Conservation (phyloP, 768 basidiomycete genomes). For the Pulveroboletus sp. region DNA sequence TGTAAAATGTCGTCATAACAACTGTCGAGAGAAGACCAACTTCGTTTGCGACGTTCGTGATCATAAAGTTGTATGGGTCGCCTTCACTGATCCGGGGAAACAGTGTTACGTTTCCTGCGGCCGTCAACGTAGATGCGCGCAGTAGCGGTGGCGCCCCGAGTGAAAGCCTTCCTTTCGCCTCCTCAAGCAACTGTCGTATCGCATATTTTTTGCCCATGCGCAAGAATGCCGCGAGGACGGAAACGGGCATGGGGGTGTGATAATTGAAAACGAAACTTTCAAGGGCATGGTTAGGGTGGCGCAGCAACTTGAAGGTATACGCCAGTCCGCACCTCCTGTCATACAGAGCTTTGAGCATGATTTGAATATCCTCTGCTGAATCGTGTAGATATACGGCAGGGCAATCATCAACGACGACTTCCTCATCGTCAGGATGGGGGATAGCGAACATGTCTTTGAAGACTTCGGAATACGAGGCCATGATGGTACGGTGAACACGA, state of each 20-base stretch:
- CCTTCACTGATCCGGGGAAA: constrained; percentile 6
- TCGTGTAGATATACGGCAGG: too few species aligned
- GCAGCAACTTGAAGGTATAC: not conserved
- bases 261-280: constrained; percentile 7
- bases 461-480: too few species aligned
- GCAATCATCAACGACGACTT: too few species aligned
- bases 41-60: constrained; percentile 17
- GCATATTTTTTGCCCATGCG: constrained; percentile 16
- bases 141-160: not conserved
- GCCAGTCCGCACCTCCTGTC: constrained; percentile 3
- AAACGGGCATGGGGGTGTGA: constrained; percentile 8
- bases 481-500: too few species aligned
- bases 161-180: constrained; percentile 6
- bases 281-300: not conserved
- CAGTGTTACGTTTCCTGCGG: not conserved
- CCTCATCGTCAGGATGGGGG: too few species aligned
- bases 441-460: too few species aligned
- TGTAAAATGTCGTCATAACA: not conserved
- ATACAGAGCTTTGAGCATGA: too few species aligned
- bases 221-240: constrained; percentile 7
- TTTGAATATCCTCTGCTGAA: too few species aligned
- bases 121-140: not conserved
- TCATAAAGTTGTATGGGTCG: constrained; percentile 11
- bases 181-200: constrained; percentile 9
- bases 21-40: constrained; percentile 2